A percentile compares a stretch with the other conserved stretches of the same genome.
Evolutionary conservation across 805 yeast genomes (phyloP).

Genomic region (Suhomyces faveliae): DNA sequence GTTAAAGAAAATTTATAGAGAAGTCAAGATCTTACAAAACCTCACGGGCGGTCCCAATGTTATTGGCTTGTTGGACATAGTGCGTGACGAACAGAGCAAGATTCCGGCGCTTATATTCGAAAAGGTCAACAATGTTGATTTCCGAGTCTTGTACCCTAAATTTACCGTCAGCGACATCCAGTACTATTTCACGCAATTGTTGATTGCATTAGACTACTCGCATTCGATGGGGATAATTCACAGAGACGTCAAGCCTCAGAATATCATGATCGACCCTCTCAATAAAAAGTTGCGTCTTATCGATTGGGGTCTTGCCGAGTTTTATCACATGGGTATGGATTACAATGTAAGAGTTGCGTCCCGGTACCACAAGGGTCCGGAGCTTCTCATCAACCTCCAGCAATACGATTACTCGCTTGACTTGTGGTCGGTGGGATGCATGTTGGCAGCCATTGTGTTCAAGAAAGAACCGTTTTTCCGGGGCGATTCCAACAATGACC

Average conservation of each 20-base stretch:
- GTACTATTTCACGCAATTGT: conserved; percentile 75
- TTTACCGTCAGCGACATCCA: conserved; percentile 74
- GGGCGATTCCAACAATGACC: conserved; percentile 89
- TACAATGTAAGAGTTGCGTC: conserved; percentile 94
- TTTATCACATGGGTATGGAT: conserved; percentile 84
- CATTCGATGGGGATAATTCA: conserved; percentile 97
- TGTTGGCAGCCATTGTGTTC: conserved; percentile 86
- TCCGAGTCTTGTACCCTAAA: conserved; percentile 76
- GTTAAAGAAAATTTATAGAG: conserved; percentile 86
- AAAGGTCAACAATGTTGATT: conserved; percentile 78
- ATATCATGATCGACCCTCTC: conserved; percentile 89
- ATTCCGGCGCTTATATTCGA: conserved; percentile 89
- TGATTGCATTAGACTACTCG: conserved; percentile 82
- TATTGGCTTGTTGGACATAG: conserved; percentile 73
- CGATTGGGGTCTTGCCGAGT: conserved; percentile 96
- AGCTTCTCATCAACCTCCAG: conserved; percentile 77
- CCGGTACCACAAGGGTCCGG: conserved; percentile 92
- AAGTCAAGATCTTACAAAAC: conserved; percentile 82
- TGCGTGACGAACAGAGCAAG: conserved; percentile 73
- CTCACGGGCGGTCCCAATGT: conserved; percentile 83
- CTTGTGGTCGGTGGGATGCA: conserved; percentile 92
- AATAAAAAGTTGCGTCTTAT: conserved; percentile 70
- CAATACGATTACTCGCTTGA: conserved; percentile 90
- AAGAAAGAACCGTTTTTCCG: conserved; percentile 90
- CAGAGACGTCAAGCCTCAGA: conserved; percentile 93